Conservation (phyloP, 805 yeast genomes). For the Barnettozyma pratensis region DNA sequence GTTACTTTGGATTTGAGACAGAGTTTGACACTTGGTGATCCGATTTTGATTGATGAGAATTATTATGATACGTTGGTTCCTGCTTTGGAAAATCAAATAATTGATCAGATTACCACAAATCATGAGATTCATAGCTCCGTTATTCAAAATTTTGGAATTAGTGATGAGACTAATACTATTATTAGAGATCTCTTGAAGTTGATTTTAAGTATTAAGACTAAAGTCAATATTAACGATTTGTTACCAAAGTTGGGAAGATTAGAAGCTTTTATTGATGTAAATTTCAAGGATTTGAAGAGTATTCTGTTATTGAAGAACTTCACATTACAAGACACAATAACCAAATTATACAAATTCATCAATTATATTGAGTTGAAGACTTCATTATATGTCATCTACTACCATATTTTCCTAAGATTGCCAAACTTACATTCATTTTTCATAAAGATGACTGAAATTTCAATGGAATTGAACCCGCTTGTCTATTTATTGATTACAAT, state of each 20-base stretch:
- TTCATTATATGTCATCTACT: constrained; percentile 22
- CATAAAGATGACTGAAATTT: constrained; percentile 14
- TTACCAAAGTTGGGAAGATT: constrained; percentile 31
- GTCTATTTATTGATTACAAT: constrained; percentile 20
- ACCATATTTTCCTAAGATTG: constrained; percentile 20
- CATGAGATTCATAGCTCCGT: constrained; percentile 37
- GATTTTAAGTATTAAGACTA: constrained; percentile 36
- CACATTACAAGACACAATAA: constrained; percentile 15
- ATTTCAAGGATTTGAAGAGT: constrained; percentile 27
- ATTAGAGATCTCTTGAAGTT: constrained; percentile 31
- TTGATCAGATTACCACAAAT: constrained; percentile 32
- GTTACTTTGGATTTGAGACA: constrained; percentile 41
- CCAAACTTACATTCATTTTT: constrained; percentile 11
- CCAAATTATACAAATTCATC: constrained; percentile 24
- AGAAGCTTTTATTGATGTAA: constrained; percentile 29
- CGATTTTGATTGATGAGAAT: constrained; percentile 33
- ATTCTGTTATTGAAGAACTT: constrained; percentile 24
- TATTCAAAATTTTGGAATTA: constrained; percentile 28
- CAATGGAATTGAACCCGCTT: constrained; percentile 22
- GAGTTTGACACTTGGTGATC: constrained; percentile 43
- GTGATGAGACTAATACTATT: constrained; percentile 27
- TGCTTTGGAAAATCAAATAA: constrained; percentile 24
- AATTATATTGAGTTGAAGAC: constrained; percentile 25
- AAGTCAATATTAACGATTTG: constrained; percentile 34
- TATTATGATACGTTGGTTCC: constrained; percentile 52